phyloP scores from a whole-genome alignment of 495 filamentous ascomycete species.

The Talaromyces stipitatus region DNA sequence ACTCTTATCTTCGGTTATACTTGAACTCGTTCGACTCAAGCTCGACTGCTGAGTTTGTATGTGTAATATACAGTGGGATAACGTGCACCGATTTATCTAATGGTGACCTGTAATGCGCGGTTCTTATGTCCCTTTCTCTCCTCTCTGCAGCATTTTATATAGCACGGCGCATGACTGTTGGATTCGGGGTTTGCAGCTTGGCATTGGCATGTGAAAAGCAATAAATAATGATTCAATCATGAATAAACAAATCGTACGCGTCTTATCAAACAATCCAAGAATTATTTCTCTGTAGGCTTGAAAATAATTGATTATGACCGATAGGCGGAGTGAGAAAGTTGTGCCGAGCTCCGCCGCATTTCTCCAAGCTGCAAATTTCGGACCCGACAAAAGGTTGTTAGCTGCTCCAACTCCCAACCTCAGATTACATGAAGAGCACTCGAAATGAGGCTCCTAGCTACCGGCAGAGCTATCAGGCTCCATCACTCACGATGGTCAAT shows the following conservation, averaged over 20 bases:
- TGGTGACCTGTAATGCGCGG: background rate
- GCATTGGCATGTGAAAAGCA: constrained; percentile 5
- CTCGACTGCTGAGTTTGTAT: background rate
- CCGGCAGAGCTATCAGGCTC: constrained; percentile 36
- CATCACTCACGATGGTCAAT: constrained; percentile 34
- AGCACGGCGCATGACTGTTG: constrained; percentile 7
- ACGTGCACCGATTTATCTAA: background rate
- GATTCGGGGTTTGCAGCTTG: background rate
- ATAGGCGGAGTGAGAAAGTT: background rate
- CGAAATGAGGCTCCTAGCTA: constrained; percentile 38
- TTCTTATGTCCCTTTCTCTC: background rate
- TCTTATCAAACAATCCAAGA: too few relatives aligned
- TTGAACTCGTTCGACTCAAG: background rate
- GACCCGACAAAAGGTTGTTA: background rate
- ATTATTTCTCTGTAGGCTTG: background rate
- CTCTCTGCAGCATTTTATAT: constrained; percentile 6
- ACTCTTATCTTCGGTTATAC: background rate
- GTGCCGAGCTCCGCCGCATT: constrained; percentile 1
- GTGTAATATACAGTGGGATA: constrained; percentile 4
- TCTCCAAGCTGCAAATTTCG: background rate
- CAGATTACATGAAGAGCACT: background rate
- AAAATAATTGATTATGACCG: background rate
- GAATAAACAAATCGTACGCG: background rate
- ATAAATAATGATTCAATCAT: background rate
- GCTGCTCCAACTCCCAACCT: background rate